These are phyloP conservation scores for Diutina scorzettiae DNA, from an alignment of 1,139 yeast species.

Conservation along the genomic window DNA sequence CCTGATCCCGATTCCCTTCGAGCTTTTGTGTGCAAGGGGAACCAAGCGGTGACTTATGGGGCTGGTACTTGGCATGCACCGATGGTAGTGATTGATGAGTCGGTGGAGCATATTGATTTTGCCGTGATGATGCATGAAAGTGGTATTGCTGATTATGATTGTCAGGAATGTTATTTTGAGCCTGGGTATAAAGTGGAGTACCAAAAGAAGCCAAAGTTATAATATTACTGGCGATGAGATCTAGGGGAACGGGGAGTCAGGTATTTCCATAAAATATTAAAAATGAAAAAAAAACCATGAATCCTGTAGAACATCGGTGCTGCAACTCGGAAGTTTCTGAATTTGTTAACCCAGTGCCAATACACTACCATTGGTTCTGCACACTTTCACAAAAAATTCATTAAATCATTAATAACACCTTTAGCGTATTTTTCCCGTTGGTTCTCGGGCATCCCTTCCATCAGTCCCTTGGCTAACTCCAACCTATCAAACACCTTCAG, in stretches of 20 bases:
- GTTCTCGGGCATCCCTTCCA: conserved; percentile 14
- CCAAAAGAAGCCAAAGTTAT: neutral
- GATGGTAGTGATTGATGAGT: conserved; percentile 62
- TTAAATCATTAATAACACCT: conserved; percentile 23
- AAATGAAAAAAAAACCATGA: too few relatives aligned
- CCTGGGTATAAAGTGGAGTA: conserved; percentile 43
- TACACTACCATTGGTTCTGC: too few relatives aligned
- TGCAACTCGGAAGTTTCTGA: conserved; percentile 8
- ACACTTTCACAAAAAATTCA: conserved; percentile 20
- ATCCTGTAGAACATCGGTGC: too few relatives aligned
- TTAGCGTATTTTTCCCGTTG: conserved; percentile 22
- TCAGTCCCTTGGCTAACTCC: conserved; percentile 20
- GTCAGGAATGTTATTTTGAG: conserved; percentile 64
- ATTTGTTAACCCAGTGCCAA: neutral
- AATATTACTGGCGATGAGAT: too few relatives aligned
- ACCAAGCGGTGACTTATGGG: conserved; percentile 84
- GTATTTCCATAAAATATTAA: too few relatives aligned
- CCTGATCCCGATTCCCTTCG: conserved; percentile 51
- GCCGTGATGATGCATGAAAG: conserved; percentile 80
- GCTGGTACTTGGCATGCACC: conserved; percentile 76
- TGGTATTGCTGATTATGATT: conserved; percentile 68
- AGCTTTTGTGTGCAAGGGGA: conserved; percentile 70
- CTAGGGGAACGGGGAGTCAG: too few relatives aligned
- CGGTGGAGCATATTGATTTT: conserved; percentile 51
- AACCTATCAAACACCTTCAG: conserved; percentile 19